These are phyloP conservation scores for Zymoseptoria brevis DNA, from an alignment of 2,329 filamentous ascomycete genomes.

Conservation along the genomic window DNA sequence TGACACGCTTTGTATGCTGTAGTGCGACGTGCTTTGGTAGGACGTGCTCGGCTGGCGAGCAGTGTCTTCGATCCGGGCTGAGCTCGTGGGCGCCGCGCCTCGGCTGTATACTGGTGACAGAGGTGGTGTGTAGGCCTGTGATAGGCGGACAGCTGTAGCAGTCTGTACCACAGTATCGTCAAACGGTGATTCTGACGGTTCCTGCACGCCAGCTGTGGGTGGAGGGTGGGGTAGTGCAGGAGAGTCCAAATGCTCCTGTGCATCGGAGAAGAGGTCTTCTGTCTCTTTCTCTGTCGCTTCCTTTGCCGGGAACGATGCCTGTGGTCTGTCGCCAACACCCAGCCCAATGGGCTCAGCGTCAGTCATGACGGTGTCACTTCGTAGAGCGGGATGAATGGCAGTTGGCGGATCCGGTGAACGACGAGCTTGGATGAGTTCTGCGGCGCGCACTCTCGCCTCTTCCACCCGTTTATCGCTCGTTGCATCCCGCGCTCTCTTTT, in stretches of 20 bases:
- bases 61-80: conserved; percentile 13
- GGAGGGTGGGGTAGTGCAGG: not conserved
- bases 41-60: conserved; percentile 11
- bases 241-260: not conserved
- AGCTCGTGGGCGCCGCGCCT: conserved; percentile 7
- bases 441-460: conserved; percentile 15
- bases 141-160: conserved; percentile 42
- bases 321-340: conserved; percentile 21
- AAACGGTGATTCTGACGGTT: conserved; percentile 34
- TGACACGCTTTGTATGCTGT: conserved; percentile 8
- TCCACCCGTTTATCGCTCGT: conserved; percentile 41
- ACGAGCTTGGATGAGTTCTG: conserved; percentile 22
- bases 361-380: conserved; percentile 12
- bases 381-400: conserved; percentile 29
- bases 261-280: not conserved
- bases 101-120: conserved; percentile 22
- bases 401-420: conserved; percentile 21
- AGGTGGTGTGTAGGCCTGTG: conserved; percentile 39
- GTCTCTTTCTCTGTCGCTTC: not conserved
- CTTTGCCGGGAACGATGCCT: conserved; percentile 1
- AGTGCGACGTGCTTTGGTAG: conserved; percentile 5
- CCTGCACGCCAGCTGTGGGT: conserved; percentile 6
- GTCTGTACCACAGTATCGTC: conserved; percentile 43
- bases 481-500: conserved; percentile 39
- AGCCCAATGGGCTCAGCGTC: conserved; percentile 21